Evolutionary conservation across 2,329 filamentous ascomycete species (phyloP).

Genomic region (Myriangium duriaei): DNA sequence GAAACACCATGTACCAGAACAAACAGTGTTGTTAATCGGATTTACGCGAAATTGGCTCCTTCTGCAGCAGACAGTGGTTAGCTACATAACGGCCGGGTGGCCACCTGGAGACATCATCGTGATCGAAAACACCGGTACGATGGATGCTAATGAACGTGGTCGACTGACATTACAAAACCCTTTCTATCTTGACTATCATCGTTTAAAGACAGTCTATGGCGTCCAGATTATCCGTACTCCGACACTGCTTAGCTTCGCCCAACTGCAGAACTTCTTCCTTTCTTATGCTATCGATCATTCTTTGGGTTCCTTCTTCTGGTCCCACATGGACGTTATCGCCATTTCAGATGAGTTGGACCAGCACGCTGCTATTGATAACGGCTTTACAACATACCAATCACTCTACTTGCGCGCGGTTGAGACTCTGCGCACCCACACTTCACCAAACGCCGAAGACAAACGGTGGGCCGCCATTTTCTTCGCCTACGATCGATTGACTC

Average conservation of each 20-base stretch:
- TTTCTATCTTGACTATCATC: slow-evolving; percentile 43
- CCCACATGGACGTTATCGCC: slow-evolving; percentile 43
- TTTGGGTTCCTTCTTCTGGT: slow-evolving; percentile 44
- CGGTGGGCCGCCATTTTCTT: slow-evolving; percentile 45
- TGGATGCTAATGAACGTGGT: slow-evolving; percentile 39
- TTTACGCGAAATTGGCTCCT: slow-evolving; percentile 46
- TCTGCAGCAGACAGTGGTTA: slow-evolving; percentile 43
- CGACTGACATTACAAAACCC: slow-evolving; percentile 42
- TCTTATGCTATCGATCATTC: slow-evolving; percentile 31
- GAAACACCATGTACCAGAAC: not conserved
- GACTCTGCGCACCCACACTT: slow-evolving; percentile 7
- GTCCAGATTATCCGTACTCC: slow-evolving; percentile 41
- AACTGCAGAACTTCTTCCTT: slow-evolving; percentile 44
- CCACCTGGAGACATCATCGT: slow-evolving; percentile 45
- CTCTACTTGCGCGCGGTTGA: slow-evolving; percentile 21
- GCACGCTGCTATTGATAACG: too few species aligned
- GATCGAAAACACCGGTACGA: slow-evolving; percentile 47
- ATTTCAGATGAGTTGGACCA: slow-evolving; percentile 28
- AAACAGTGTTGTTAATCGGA: slow-evolving; percentile 44
- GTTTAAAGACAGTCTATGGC: slow-evolving; percentile 36
- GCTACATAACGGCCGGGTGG: slow-evolving; percentile 49
- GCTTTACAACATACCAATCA: slow-evolving; percentile 17
- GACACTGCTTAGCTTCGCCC: slow-evolving; percentile 41
- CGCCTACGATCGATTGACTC: slow-evolving; percentile 44
- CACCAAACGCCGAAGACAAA: slow-evolving; percentile 3